Percentiles rank a stretch among this genome's conserved stretches.
Conservation (phyloP, 306 rosid genomes). For the Datisca glomerata region DNA sequence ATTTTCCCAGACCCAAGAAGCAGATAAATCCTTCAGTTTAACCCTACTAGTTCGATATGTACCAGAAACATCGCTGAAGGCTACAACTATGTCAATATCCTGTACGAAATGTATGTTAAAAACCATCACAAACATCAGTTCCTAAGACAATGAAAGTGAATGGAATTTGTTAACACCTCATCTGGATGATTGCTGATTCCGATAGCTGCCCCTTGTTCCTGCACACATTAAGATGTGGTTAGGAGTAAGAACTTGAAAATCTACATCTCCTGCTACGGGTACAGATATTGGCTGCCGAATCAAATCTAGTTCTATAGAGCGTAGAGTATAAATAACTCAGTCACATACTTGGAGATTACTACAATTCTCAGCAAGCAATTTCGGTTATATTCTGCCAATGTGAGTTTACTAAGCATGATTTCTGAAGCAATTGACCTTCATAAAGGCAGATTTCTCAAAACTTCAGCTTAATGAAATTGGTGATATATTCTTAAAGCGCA, state of each 20-base stretch:
- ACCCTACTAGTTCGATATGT: conserved; percentile 54
- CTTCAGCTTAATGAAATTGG: too few relatives aligned
- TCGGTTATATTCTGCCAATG: too few relatives aligned
- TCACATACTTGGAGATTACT: too few relatives aligned
- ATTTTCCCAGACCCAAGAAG: conserved; percentile 90
- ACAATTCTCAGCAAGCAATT: too few relatives aligned
- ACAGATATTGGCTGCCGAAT: too few relatives aligned
- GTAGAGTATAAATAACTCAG: too few relatives aligned
- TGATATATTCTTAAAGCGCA: too few relatives aligned
- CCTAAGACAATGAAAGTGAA: conserved; percentile 9
- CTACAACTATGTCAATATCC: conserved; percentile 77
- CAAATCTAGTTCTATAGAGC: too few relatives aligned
- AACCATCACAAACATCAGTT: conserved; percentile 6
- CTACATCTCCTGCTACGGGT: neutral
- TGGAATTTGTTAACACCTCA: conserved; percentile 38
- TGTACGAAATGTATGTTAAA: conserved; percentile 24
- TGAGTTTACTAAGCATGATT: too few relatives aligned
- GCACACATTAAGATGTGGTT: conserved; percentile 16
- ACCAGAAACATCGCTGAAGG: conserved; percentile 64
- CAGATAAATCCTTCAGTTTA: conserved; percentile 65
- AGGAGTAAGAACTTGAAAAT: conserved; percentile 4
- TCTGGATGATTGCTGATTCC: conserved; percentile 29
- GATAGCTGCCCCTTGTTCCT: conserved; percentile 37
- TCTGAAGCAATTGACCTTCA: too few relatives aligned
- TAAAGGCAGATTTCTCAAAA: too few relatives aligned